phyloP scores from a whole-genome alignment of 75 land plant species.

The Adiantum capillusveneris region DNA sequence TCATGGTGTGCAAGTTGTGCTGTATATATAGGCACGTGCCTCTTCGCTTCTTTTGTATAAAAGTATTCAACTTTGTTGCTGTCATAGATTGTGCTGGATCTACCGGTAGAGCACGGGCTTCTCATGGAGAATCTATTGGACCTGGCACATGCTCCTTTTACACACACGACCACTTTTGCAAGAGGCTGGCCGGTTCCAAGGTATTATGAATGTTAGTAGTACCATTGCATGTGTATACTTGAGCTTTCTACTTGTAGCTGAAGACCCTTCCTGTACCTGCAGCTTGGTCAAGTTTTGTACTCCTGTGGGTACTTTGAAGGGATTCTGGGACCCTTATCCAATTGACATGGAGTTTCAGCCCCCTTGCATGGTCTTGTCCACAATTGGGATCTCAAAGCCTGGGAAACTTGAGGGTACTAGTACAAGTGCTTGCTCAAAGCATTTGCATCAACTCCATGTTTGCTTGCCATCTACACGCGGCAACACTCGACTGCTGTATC shows the following conservation, averaged over 20 bases:
- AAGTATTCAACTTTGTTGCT: no score
- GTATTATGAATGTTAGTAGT: conserved; percentile 19
- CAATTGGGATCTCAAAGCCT: conserved; percentile 93
- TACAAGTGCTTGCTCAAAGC: conserved; percentile 60
- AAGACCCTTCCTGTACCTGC: conserved; percentile 11
- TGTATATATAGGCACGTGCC: neutral
- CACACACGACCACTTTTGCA: conserved; percentile 96
- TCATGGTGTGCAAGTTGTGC: neutral
- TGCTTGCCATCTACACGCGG: conserved; percentile 81
- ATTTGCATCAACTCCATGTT: conserved; percentile 95
- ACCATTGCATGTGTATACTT: neutral
- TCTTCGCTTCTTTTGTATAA: no score
- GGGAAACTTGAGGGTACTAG: conserved; percentile 71
- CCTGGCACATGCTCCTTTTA: conserved; percentile 97
- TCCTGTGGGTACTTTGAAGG: conserved; percentile 73
- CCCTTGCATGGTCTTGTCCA: conserved; percentile 94
- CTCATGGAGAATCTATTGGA: conserved; percentile 89
- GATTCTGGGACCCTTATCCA: conserved; percentile 99
- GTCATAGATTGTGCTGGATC: conserved; percentile 72
- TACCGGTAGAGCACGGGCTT: conserved; percentile 95
- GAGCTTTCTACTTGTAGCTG: neutral
- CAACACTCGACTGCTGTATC: conserved; percentile 77
- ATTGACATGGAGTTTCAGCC: conserved; percentile 96
- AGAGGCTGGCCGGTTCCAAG: conserved; percentile 97
- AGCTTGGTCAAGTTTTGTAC: conserved; percentile 93